These are phyloP conservation scores for Paraconiothyrium brasiliense DNA, from an alignment of 2,329 filamentous ascomycete genomes.

Conservation along the genomic window DNA sequence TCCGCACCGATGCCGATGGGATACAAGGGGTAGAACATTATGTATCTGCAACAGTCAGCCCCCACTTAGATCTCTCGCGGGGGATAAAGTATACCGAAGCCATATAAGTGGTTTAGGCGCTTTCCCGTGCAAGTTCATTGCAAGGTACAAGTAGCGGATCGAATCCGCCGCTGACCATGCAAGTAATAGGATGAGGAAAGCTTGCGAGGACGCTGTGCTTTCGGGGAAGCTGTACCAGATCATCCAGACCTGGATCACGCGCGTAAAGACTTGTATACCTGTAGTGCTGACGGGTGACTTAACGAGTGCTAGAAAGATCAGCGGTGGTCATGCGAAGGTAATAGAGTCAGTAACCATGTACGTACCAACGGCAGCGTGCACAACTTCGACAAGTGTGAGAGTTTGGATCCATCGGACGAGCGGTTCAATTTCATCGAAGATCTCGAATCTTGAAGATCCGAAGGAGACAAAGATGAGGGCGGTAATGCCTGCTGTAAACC, in stretches of 20 bases:
- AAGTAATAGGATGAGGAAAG: slow-evolving; percentile 31
- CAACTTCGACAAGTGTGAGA: slow-evolving; percentile 30
- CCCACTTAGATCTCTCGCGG: too few species aligned
- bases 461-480: slow-evolving; percentile 11
- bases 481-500: slow-evolving; percentile 24
- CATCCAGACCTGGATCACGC: slow-evolving; percentile 42
- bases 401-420: slow-evolving; percentile 34
- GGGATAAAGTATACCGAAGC: slow-evolving; percentile 25
- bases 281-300: slow-evolving; percentile 37
- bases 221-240: slow-evolving; percentile 34
- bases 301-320: slow-evolving; percentile 26
- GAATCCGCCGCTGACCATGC: slow-evolving; percentile 36
- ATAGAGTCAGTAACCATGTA: neutral
- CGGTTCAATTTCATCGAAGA: slow-evolving; percentile 28
- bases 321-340: neutral
- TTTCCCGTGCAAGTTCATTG: slow-evolving; percentile 30
- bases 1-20: slow-evolving; percentile 38
- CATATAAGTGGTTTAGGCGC: slow-evolving; percentile 27
- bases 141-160: slow-evolving; percentile 34
- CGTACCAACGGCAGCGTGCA: slow-evolving; percentile 32
- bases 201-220: slow-evolving; percentile 26
- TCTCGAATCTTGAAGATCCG: neutral
- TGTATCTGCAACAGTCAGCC: slow-evolving; percentile 18
- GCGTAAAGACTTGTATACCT: slow-evolving; percentile 33
- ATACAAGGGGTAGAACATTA: slow-evolving; percentile 39